Evolutionary conservation across 306 rosid genomes (phyloP).

Genomic region (Glycine tomentella): DNA sequence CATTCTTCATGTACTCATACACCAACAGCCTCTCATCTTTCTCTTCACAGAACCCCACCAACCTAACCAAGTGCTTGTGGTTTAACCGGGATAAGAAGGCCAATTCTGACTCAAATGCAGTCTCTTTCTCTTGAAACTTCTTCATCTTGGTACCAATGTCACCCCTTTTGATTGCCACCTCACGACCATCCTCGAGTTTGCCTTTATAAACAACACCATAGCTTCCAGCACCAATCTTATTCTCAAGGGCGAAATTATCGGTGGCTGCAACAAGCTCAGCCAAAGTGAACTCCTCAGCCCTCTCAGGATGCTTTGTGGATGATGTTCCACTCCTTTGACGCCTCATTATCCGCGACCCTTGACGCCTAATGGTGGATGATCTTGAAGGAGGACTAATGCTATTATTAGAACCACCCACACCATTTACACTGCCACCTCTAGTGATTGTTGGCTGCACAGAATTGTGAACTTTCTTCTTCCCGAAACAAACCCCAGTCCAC

Average conservation of each 20-base stretch:
- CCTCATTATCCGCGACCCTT: constrained; percentile 83
- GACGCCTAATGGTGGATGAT: constrained; percentile 75
- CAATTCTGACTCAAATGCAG: constrained; percentile 89
- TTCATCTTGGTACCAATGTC: constrained; percentile 62
- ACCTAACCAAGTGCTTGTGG: constrained; percentile 92
- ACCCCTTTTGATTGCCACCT: constrained; percentile 91
- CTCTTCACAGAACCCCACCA: constrained; percentile 91
- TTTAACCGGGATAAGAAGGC: constrained; percentile 89
- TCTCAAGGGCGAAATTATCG: constrained; percentile 64
- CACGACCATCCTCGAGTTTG: constrained; percentile 75
- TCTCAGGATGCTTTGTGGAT: constrained; percentile 72
- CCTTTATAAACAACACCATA: constrained; percentile 90
- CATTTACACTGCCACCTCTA: constrained; percentile 72
- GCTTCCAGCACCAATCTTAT: constrained; percentile 94
- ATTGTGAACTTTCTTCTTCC: constrained; percentile 82
- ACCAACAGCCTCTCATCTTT: constrained; percentile 89
- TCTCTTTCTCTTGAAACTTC: constrained; percentile 94
- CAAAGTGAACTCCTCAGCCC: constrained; percentile 80
- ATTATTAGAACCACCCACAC: constrained; percentile 49
- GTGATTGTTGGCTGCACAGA: constrained; percentile 95
- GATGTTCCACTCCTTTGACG: constrained; percentile 98
- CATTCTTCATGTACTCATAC: constrained; percentile 93
- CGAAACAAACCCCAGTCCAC: constrained; percentile 91
- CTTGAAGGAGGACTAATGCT: constrained; percentile 72
- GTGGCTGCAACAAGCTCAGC: constrained; percentile 82